Percentiles rank a stretch among this genome's conserved stretches.
phyloP scores from a whole-genome alignment of 208 protist genomes.

The Tetramitus jugosus region DNA sequence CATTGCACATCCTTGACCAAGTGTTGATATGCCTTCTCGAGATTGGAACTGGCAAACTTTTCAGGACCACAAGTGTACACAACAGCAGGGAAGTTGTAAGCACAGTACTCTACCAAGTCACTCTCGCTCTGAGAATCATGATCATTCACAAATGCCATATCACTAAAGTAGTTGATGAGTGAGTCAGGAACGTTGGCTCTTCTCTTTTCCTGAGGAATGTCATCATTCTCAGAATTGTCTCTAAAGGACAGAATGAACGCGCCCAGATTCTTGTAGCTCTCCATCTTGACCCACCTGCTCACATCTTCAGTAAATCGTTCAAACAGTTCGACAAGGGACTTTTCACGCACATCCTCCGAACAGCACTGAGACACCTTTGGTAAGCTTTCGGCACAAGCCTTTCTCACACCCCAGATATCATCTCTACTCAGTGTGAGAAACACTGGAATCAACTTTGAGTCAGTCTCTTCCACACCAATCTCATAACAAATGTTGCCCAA shows the following conservation, averaged over 20 bases:
- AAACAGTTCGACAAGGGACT: slow-evolving; percentile 56
- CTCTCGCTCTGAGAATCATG: slow-evolving; percentile 56
- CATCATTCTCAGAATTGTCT: slow-evolving; percentile 31
- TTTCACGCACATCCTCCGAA: slow-evolving; percentile 32
- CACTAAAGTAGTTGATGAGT: slow-evolving; percentile 71
- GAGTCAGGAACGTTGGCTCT: slow-evolving; percentile 56
- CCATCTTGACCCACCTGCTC: slow-evolving; percentile 80
- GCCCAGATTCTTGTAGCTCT: slow-evolving; percentile 74
- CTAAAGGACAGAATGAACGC: slow-evolving; percentile 77
- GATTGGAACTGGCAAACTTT: slow-evolving; percentile 49
- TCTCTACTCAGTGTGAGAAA: slow-evolving; percentile 78
- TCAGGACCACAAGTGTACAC: slow-evolving; percentile 64
- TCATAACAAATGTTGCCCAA: slow-evolving; percentile 57
- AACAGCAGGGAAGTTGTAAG: slow-evolving; percentile 84
- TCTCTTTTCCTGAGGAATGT: not conserved
- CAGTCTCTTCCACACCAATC: slow-evolving; percentile 46
- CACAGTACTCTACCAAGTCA: slow-evolving; percentile 77
- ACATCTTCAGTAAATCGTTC: slow-evolving; percentile 61
- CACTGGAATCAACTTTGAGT: slow-evolving; percentile 59
- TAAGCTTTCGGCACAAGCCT: slow-evolving; percentile 76
- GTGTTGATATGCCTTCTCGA: slow-evolving; percentile 74
- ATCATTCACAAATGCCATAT: slow-evolving; percentile 77
- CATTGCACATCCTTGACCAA: slow-evolving; percentile 87
- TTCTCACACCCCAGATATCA: slow-evolving; percentile 88
- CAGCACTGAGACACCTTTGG: slow-evolving; percentile 58